These are phyloP conservation scores for Clarireedia hainanense DNA, from an alignment of 2,329 filamentous ascomycete genomes.

Conservation along the genomic window DNA sequence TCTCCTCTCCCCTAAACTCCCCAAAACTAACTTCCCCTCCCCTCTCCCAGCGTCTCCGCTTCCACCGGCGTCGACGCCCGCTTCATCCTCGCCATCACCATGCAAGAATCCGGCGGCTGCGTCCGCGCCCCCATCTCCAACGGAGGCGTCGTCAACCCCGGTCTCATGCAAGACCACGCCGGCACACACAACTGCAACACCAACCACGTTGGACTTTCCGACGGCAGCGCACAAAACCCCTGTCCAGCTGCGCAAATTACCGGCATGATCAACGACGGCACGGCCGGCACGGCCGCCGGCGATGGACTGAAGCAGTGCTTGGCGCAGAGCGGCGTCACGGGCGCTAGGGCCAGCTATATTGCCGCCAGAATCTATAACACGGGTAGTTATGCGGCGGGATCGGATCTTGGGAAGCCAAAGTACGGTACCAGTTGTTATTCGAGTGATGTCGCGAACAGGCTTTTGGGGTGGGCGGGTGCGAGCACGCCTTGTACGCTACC, in stretches of 20 bases:
- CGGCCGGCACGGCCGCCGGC: constrained; percentile 22
- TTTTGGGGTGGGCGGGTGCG: constrained; percentile 7
- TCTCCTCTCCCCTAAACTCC: too few relatives aligned
- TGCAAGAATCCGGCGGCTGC: constrained; percentile 29
- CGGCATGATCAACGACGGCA: constrained; percentile 26
- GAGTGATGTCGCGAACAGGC: constrained; percentile 22
- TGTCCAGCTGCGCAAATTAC: constrained; percentile 2
- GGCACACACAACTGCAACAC: constrained; percentile 14
- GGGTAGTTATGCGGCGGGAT: constrained; percentile 27
- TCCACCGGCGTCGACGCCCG: constrained; percentile 10
- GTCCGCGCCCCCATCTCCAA: constrained; percentile 13
- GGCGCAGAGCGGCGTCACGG: constrained; percentile 14
- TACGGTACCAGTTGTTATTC: constrained; percentile 20
- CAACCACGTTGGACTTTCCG: neutral
- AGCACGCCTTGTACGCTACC: neutral
- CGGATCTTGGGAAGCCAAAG: constrained; percentile 26
- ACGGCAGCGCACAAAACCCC: constrained; percentile 3
- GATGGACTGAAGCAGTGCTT: constrained; percentile 10
- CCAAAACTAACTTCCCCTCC: too few relatives aligned
- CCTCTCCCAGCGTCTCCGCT: neutral
- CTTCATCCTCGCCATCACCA: constrained; percentile 30
- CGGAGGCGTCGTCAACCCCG: constrained; percentile 13
- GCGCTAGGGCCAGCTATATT: constrained; percentile 26
- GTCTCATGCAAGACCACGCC: constrained; percentile 25
- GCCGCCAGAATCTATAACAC: constrained; percentile 36